Evolutionary conservation across 1,284 basidiomycete species (phyloP).

Genomic region (Ustilago esculenta): DNA sequence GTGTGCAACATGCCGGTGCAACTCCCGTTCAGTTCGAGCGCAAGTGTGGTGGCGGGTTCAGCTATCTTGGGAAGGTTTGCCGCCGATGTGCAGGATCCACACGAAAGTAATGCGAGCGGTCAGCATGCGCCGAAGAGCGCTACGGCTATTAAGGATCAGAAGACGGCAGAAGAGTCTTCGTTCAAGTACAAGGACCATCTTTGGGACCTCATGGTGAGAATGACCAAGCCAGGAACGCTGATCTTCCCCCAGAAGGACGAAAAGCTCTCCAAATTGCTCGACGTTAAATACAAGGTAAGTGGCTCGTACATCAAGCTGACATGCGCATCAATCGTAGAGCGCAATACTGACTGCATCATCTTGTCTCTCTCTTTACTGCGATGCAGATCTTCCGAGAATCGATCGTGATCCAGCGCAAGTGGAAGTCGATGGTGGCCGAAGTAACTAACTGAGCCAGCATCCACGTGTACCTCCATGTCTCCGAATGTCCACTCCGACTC

Average conservation of each 20-base stretch:
- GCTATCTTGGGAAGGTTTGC: slow-evolving; percentile 94
- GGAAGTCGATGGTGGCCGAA: slow-evolving; percentile 70
- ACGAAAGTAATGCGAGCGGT: slow-evolving; percentile 13
- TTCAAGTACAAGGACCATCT: slow-evolving; percentile 75
- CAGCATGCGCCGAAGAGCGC: slow-evolving; percentile 52
- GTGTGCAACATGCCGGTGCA: slow-evolving; percentile 84
- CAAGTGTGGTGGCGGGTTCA: slow-evolving; percentile 88
- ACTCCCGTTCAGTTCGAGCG: slow-evolving; percentile 78
- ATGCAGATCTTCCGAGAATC: slow-evolving; percentile 82
- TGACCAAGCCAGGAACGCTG: slow-evolving; percentile 85
- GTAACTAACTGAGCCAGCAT: slow-evolving; percentile 12
- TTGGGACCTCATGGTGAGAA: slow-evolving; percentile 95
- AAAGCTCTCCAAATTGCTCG: slow-evolving; percentile 76
- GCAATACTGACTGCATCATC: neutral
- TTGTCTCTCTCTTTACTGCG: neutral
- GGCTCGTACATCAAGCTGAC: too few species aligned
- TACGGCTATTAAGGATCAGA: slow-evolving; percentile 64
- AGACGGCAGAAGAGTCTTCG: slow-evolving; percentile 69
- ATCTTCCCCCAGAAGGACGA: slow-evolving; percentile 75
- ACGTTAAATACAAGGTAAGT: slow-evolving; percentile 83
- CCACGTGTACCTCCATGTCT: too few species aligned
- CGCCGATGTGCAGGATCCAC: slow-evolving; percentile 71
- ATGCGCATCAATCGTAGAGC: too few species aligned
- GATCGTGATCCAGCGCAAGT: slow-evolving; percentile 85
- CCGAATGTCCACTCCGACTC: too few species aligned